Conservation (phyloP, 345 rosid species). For the Gossypium mustelinum region DNA sequence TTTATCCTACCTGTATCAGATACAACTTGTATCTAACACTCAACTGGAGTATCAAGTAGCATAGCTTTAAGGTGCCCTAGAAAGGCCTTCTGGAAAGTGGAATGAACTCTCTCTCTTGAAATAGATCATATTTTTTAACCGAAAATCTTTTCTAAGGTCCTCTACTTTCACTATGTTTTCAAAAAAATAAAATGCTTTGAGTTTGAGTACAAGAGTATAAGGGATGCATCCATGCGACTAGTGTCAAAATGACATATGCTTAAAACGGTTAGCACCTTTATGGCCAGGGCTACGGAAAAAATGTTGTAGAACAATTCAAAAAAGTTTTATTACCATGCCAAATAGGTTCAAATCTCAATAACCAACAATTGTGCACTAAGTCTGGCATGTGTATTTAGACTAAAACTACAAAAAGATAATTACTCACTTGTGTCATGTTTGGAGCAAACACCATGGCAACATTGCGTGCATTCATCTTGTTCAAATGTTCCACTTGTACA, state of each 20-base stretch:
- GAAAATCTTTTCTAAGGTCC: no score
- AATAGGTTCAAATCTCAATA: background rate
- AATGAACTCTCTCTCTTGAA: no score
- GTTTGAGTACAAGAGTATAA: background rate
- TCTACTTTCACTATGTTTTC: no score
- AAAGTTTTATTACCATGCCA: background rate
- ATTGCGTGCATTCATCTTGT: conserved; percentile 98
- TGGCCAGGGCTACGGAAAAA: background rate
- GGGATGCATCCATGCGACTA: background rate
- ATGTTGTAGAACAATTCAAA: background rate
- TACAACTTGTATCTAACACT: no score
- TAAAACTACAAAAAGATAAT: background rate
- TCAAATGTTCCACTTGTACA: conserved; percentile 69
- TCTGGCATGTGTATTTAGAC: background rate
- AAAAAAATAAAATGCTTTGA: background rate
- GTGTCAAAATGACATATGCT: background rate
- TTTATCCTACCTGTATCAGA: no score
- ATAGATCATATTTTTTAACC: no score
- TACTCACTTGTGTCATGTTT: conserved; percentile 95
- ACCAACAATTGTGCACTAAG: background rate
- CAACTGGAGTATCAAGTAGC: background rate
- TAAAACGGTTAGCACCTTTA: background rate
- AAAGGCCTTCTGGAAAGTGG: no score
- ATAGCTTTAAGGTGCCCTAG: background rate
- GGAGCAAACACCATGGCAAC: conserved; percentile 97